These are phyloP conservation scores for Aspergillus ostianus DNA, from an alignment of 495 filamentous ascomycete species.

Conservation along the genomic window DNA sequence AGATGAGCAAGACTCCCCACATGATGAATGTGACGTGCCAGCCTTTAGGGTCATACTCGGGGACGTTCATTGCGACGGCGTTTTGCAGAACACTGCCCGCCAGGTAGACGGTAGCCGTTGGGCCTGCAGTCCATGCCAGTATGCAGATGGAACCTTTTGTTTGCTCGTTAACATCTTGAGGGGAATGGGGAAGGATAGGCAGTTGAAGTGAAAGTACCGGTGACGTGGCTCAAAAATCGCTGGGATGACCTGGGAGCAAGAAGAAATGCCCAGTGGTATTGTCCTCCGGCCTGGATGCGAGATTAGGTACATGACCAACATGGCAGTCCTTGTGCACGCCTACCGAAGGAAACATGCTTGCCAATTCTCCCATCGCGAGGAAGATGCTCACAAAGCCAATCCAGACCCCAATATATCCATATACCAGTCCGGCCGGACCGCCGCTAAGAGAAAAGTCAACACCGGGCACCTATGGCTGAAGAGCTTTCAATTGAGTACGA, in stretches of 20 bases:
- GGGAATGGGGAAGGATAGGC: constrained; percentile 11
- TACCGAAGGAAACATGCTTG: constrained; percentile 34
- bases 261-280: constrained; percentile 47
- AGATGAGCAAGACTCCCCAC: constrained; percentile 34
- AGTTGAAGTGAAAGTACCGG: constrained; percentile 22
- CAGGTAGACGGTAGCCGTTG: constrained; percentile 26
- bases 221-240: constrained; percentile 42
- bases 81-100: constrained; percentile 32
- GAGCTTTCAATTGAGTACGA: neutral
- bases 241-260: constrained; percentile 35
- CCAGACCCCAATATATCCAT: constrained; percentile 51
- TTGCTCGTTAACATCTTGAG: constrained; percentile 19
- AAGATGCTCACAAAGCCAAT: constrained; percentile 42
- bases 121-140: constrained; percentile 41
- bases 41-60: constrained; percentile 35
- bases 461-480: neutral
- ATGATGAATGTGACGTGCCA: constrained; percentile 49
- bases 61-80: constrained; percentile 38
- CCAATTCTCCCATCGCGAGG: constrained; percentile 44
- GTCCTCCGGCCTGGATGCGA: constrained; percentile 29
- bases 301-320: neutral
- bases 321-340: neutral
- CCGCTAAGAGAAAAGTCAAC: constrained; percentile 15
- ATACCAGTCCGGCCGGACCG: constrained; percentile 50
- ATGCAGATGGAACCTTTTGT: constrained; percentile 22